Percentiles rank a stretch among this genome's conserved stretches.
Evolutionary conservation across 2,329 filamentous ascomycete species (phyloP).

Genomic region (Aspergillus cejpii): DNA sequence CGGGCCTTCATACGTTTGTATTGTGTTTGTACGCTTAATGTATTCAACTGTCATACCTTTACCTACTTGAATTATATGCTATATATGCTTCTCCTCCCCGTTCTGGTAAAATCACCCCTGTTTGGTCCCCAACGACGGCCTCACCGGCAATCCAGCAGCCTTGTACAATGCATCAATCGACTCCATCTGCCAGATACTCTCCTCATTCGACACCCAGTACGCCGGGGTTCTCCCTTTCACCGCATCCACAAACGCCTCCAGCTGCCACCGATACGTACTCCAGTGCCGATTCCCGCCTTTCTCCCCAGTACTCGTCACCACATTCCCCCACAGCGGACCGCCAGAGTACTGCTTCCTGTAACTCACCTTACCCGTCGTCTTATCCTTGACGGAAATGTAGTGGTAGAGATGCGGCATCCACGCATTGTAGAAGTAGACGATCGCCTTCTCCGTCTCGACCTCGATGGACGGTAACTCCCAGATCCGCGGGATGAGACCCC

Average conservation of each 20-base stretch:
- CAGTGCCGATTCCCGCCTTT: conserved; percentile 36
- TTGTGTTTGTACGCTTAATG: background rate
- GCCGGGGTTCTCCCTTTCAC: conserved; percentile 30
- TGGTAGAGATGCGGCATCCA: conserved; percentile 34
- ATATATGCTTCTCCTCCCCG: no score
- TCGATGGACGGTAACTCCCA: conserved; percentile 32
- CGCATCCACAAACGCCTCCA: conserved; percentile 47
- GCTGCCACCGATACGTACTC: conserved; percentile 44
- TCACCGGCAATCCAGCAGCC: conserved; percentile 15
- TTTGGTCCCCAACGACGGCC: conserved; percentile 6
- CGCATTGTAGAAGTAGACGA: conserved; percentile 29
- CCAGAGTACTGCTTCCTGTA: conserved; percentile 23
- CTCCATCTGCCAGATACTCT: conserved; percentile 43
- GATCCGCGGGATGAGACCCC: conserved; percentile 23
- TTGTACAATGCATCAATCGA: conserved; percentile 20
- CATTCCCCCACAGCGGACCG: conserved; percentile 29
- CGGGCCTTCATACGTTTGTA: no score
- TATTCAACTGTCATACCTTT: background rate
- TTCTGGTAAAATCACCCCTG: no score
- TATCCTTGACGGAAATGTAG: conserved; percentile 27
- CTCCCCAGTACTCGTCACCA: conserved; percentile 15
- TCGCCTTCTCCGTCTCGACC: conserved; percentile 27
- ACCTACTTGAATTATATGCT: no score
- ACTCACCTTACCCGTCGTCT: conserved; percentile 22
- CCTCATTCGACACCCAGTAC: conserved; percentile 39